Conservation (phyloP, 163 green algal species). For the Smithsoniella earleae region DNA sequence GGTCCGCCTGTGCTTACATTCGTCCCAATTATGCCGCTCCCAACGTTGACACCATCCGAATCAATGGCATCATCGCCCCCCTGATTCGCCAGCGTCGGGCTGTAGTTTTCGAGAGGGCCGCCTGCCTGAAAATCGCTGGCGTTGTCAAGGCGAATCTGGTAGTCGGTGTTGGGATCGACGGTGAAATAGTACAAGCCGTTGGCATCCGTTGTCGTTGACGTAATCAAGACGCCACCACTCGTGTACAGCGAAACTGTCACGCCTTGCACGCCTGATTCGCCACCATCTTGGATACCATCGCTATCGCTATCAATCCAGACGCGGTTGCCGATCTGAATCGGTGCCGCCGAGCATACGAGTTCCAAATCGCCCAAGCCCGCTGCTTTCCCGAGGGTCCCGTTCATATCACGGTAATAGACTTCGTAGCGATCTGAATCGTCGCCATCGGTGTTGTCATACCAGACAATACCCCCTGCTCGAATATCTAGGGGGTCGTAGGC, state of each 20-base stretch:
- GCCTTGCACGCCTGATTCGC: neutral
- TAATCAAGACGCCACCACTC: neutral
- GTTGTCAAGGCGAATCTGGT: too few species aligned
- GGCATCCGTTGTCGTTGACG: neutral
- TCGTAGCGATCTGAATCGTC: too few species aligned
- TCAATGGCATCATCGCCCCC: neutral
- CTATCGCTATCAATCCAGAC: neutral
- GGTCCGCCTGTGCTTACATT: too few species aligned
- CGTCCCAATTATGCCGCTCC: too few species aligned
- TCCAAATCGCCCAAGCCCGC: too few species aligned
- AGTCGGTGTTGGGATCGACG: too few species aligned
- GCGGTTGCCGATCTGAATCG: neutral
- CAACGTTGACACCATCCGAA: neutral
- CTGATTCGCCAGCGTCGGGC: neutral
- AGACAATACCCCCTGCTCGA: too few species aligned
- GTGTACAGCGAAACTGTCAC: neutral
- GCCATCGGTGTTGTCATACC: too few species aligned
- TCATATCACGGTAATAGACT: too few species aligned
- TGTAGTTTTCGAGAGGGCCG: neutral
- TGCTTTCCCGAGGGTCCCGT: too few species aligned
- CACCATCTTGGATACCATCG: neutral
- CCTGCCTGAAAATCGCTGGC: neutral
- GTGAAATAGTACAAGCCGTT: neutral
- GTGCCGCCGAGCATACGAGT: too few species aligned
- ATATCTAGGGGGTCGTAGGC: too few species aligned